Percentiles rank a stretch among this genome's conserved stretches.
These are phyloP conservation scores for Aspergillus sp. DNA, from an alignment of 2,329 filamentous ascomycete species.

Conservation along the genomic window DNA sequence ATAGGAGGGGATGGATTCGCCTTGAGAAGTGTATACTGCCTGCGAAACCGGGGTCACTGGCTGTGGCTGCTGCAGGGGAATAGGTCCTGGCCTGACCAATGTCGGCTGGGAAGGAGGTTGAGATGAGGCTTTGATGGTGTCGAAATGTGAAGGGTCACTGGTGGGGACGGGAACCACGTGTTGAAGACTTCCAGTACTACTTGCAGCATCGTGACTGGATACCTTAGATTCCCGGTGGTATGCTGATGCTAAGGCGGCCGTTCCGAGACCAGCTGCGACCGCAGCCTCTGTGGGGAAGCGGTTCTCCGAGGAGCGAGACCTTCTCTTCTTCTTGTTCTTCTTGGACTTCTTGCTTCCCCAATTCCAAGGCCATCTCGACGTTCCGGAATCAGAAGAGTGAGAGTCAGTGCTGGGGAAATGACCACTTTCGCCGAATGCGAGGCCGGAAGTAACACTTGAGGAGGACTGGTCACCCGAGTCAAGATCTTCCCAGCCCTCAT, in stretches of 20 bases:
- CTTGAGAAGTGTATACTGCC: slow-evolving; percentile 61
- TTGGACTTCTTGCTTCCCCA: slow-evolving; percentile 52
- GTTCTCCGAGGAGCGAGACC: slow-evolving; percentile 21
- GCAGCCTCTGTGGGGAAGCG: slow-evolving; percentile 35
- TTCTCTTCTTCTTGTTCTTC: slow-evolving; percentile 27
- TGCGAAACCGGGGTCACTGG: slow-evolving; percentile 73
- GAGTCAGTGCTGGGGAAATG: slow-evolving; percentile 54
- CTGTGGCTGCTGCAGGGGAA: slow-evolving; percentile 82
- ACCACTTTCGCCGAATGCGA: slow-evolving; percentile 61
- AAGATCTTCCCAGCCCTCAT: slow-evolving; percentile 62
- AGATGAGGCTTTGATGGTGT: slow-evolving; percentile 48
- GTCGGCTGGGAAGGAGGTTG: slow-evolving; percentile 29
- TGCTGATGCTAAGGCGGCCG: slow-evolving; percentile 44
- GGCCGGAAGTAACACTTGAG: slow-evolving; percentile 56
- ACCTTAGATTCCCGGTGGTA: slow-evolving; percentile 29
- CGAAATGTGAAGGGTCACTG: slow-evolving; percentile 64
- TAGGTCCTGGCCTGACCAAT: slow-evolving; percentile 55
- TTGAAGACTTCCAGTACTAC: slow-evolving; percentile 51
- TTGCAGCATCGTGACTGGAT: slow-evolving; percentile 33
- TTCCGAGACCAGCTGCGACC: slow-evolving; percentile 45
- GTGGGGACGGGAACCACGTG: slow-evolving; percentile 68
- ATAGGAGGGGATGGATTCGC: slow-evolving; percentile 43
- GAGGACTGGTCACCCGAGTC: slow-evolving; percentile 57
- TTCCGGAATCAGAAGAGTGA: slow-evolving; percentile 56
- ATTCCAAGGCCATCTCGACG: slow-evolving; percentile 62